These are phyloP conservation scores for Phytophthora foliorum DNA, from an alignment of 352 stramenopile species.

Conservation along the genomic window DNA sequence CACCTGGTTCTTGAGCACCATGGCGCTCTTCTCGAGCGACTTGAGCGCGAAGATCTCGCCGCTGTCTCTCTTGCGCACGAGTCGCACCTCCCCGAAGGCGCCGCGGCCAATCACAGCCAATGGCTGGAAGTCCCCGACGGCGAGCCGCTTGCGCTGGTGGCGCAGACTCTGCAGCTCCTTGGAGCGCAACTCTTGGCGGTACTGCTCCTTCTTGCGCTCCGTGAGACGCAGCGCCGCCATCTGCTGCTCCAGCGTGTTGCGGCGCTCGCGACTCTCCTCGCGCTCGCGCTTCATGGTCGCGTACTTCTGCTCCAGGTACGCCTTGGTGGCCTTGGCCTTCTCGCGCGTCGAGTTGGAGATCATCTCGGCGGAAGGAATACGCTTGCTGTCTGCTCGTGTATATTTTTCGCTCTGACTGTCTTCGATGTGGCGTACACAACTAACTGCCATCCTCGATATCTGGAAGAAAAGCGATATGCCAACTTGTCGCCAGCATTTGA, in stretches of 20 bases:
- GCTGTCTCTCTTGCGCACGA: conserved; percentile 85
- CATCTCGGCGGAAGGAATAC: too few species aligned
- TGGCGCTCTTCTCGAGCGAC: conserved; percentile 92
- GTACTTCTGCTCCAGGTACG: conserved; percentile 92
- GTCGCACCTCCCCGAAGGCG: conserved; percentile 98
- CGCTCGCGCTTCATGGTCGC: conserved; percentile 90
- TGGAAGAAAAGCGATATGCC: too few species aligned
- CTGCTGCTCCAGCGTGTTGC: conserved; percentile 83
- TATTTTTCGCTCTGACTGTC: too few species aligned
- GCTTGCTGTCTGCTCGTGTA: too few species aligned
- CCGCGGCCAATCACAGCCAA: conserved; percentile 97
- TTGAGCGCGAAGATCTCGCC: conserved; percentile 94
- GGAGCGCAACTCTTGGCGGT: conserved; percentile 78
- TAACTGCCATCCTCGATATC: too few species aligned
- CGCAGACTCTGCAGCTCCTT: conserved; percentile 85
- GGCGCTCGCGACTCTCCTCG: conserved; percentile 82
- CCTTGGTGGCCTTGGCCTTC: conserved; percentile 90
- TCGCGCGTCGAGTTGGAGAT: conserved; percentile 90
- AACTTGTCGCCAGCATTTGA: too few species aligned
- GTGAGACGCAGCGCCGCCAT: conserved; percentile 85
- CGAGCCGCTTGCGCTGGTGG: conserved; percentile 84
- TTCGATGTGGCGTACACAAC: too few species aligned
- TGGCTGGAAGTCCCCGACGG: conserved; percentile 96
- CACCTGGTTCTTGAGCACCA: conserved; percentile 95
- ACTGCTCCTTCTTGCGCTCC: conserved; percentile 82